phyloP scores from a whole-genome alignment of 2,329 filamentous ascomycete species.

The Ophiostoma montium region DNA sequence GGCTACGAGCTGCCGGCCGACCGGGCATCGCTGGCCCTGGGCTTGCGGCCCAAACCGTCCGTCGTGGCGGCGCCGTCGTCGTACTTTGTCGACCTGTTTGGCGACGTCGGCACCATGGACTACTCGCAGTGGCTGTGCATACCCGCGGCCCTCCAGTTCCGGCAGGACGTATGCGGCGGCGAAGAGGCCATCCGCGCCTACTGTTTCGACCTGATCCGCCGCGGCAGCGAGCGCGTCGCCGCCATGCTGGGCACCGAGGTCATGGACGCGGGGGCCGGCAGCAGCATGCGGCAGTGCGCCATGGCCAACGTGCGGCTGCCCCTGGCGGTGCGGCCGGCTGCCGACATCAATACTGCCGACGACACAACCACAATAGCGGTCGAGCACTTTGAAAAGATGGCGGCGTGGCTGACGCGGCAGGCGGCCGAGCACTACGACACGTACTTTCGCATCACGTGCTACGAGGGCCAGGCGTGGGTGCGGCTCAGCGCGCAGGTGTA shows the following conservation, averaged over 20 bases:
- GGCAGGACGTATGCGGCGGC: constrained; percentile 45
- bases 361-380: not conserved
- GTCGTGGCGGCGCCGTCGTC: constrained; percentile 11
- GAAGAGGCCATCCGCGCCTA: constrained; percentile 50
- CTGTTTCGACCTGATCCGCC: constrained; percentile 34
- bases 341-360: not conserved
- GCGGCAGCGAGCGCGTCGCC: constrained; percentile 42
- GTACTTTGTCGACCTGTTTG: constrained; percentile 47
- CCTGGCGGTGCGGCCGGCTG: constrained; percentile 11
- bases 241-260: constrained; percentile 47
- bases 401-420: constrained; percentile 24
- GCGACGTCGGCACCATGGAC: constrained; percentile 53
- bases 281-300: constrained; percentile 39
- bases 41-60: not conserved
- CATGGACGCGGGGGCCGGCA: constrained; percentile 38
- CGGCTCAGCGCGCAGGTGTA: constrained; percentile 55
- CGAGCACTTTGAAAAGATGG: constrained; percentile 16
- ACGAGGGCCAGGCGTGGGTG: constrained; percentile 44
- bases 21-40: not conserved
- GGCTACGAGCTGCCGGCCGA: constrained; percentile 34
- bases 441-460: constrained; percentile 42
- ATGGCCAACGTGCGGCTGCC: constrained; percentile 53
- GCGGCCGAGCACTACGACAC: constrained; percentile 35
- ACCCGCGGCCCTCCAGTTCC: constrained; percentile 47
- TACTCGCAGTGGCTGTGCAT: constrained; percentile 48